Evolutionary conservation across 495 filamentous ascomycete genomes (phyloP).

Genomic region (Copromyces sp.): DNA sequence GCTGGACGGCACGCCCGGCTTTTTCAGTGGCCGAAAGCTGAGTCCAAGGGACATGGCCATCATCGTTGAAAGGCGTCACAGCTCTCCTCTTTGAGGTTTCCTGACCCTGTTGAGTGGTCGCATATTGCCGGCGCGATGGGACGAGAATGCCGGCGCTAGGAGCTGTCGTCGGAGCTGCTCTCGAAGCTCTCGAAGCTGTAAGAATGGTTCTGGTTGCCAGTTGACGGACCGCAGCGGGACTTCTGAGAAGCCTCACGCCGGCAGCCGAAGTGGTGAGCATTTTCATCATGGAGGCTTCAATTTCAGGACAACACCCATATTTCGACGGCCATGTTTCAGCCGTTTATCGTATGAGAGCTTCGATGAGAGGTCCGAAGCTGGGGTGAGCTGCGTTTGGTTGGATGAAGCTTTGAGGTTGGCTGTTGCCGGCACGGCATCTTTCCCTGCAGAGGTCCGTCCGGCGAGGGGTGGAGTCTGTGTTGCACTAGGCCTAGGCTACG

Average conservation of each 20-base stretch:
- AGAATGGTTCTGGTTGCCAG: background rate
- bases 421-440: constrained; percentile 17
- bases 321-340: constrained; percentile 10
- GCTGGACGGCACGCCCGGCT: constrained; percentile 75
- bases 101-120: constrained; percentile 18
- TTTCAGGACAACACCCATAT: constrained; percentile 12
- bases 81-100: constrained; percentile 39
- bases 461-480: background rate
- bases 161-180: background rate
- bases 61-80: constrained; percentile 73
- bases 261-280: constrained; percentile 8
- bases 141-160: constrained; percentile 3
- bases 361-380: background rate
- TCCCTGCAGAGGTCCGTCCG: constrained; percentile 8
- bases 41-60: constrained; percentile 69
- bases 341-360: background rate
- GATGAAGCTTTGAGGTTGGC: constrained; percentile 3
- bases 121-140: constrained; percentile 19
- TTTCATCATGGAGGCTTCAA: constrained; percentile 18
- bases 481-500: constrained; percentile 6
- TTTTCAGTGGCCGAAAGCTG: constrained; percentile 69
- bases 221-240: constrained; percentile 4
- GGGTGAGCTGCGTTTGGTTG: background rate
- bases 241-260: background rate
- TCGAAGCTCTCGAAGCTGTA: background rate